Percentiles rank a stretch among this genome's conserved stretches.
phyloP scores from a whole-genome alignment of 306 rosid genomes.

The Pachyrhizus erosus region DNA sequence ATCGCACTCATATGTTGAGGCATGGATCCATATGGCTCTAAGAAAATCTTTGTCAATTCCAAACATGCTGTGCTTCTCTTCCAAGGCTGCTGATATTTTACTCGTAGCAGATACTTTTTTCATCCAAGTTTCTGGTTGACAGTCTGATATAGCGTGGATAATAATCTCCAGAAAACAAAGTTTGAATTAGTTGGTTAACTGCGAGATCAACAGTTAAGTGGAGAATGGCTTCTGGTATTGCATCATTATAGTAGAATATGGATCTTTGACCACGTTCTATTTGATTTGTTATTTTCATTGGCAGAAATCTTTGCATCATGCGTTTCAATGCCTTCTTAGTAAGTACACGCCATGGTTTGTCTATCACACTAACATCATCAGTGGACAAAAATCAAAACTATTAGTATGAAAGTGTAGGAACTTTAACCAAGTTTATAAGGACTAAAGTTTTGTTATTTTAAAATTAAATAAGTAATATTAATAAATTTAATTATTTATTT shows the following conservation, averaged over 20 bases:
- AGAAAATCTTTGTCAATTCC: conserved; percentile 6
- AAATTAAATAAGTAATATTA: too few relatives aligned
- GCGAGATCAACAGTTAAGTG: conserved; percentile 19
- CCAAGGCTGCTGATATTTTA: not conserved
- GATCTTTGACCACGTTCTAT: not conserved
- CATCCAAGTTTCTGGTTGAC: not conserved
- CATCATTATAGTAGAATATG: not conserved
- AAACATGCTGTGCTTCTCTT: not conserved
- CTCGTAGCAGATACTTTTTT: not conserved
- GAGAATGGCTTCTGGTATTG: conserved; percentile 5
- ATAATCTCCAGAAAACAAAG: not conserved
- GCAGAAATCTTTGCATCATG: conserved; percentile 27
- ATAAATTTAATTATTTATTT: too few relatives aligned
- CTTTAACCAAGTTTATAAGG: too few relatives aligned
- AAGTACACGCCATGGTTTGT: too few relatives aligned
- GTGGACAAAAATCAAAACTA: too few relatives aligned
- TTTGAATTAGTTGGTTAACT: conserved; percentile 29
- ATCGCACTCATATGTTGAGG: not conserved
- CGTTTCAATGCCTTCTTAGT: not conserved
- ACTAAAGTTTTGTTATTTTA: too few relatives aligned
- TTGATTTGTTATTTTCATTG: not conserved
- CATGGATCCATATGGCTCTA: not conserved
- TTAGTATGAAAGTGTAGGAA: too few relatives aligned
- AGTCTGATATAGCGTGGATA: not conserved
- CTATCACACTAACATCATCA: too few relatives aligned